phyloP scores from a whole-genome alignment of 345 rosid species.

The Pugionium dolabratum region DNA sequence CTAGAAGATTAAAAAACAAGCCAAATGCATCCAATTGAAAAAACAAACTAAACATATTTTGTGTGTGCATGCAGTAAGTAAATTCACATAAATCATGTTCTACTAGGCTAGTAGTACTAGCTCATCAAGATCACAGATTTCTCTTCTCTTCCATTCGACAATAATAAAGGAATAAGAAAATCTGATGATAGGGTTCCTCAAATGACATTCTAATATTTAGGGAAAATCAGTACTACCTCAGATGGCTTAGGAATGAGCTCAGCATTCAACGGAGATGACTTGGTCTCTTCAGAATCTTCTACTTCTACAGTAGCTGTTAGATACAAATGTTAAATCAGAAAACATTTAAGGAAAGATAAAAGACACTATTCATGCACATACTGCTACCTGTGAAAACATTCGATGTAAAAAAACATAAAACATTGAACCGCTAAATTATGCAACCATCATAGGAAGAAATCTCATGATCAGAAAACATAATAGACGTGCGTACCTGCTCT shows the following conservation, averaged over 20 bases:
- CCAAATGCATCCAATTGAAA: not conserved
- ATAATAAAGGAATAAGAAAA: not conserved
- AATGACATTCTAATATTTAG: constrained; percentile 5
- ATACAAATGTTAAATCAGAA: constrained; percentile 7
- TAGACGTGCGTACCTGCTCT: constrained; percentile 15
- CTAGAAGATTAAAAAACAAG: constrained; percentile 42
- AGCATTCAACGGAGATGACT: constrained; percentile 47
- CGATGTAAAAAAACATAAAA: not conserved
- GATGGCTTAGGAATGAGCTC: constrained; percentile 56
- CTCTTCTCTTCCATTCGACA: not conserved
- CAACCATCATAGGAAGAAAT: constrained; percentile 6
- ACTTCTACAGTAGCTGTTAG: constrained; percentile 38
- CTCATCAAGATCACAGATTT: not conserved
- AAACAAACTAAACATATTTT: not conserved
- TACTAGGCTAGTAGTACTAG: not conserved
- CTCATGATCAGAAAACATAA: not conserved
- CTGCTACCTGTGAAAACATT: not conserved
- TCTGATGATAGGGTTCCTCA: not conserved
- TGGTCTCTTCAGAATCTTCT: constrained; percentile 39
- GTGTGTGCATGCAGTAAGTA: constrained; percentile 2
- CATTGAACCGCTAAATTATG: not conserved
- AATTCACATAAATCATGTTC: constrained; percentile 8
- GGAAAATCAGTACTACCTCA: constrained; percentile 50
- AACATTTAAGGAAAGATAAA: not conserved
- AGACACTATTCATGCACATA: constrained; percentile 1